These are phyloP conservation scores for Vitis rupestris DNA, from an alignment of 164 flowering plant genomes.

Conservation along the genomic window DNA sequence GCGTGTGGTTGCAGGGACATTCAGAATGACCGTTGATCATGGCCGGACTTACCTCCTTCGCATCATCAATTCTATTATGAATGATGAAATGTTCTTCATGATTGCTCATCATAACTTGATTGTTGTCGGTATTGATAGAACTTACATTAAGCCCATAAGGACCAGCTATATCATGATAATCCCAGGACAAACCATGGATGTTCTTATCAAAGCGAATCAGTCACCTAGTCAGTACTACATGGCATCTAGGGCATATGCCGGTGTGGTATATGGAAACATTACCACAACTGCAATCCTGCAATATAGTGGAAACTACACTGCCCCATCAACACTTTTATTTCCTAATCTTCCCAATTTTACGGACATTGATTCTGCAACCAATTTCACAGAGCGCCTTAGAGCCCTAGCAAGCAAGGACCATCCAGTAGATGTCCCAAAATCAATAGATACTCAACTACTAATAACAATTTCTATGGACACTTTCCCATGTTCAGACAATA, in stretches of 20 bases:
- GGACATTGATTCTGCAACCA: slow-evolving; percentile 11
- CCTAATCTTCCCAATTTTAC: slow-evolving; percentile 20
- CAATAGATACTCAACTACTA: neutral
- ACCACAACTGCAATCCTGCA: neutral
- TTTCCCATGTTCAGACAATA: neutral
- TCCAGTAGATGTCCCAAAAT: slow-evolving; percentile 3
- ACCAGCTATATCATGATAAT: slow-evolving; percentile 12
- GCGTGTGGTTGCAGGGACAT: no score
- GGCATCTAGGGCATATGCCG: slow-evolving; percentile 1
- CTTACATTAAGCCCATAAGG: slow-evolving; percentile 18
- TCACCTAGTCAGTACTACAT: neutral
- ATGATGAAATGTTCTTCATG: slow-evolving; percentile 16
- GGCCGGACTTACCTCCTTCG: slow-evolving; percentile 24
- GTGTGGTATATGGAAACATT: no score
- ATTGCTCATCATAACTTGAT: slow-evolving; percentile 16
- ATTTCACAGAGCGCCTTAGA: slow-evolving; percentile 9
- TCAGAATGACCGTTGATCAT: neutral
- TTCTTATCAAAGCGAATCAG: slow-evolving; percentile 18
- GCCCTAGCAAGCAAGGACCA: slow-evolving; percentile 3
- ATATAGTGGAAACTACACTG: slow-evolving; percentile 4
- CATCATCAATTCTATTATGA: slow-evolving; percentile 18
- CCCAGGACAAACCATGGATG: slow-evolving; percentile 28
- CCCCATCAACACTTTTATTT: neutral
- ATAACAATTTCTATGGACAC: slow-evolving; percentile 10
- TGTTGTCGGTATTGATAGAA: slow-evolving; percentile 12